Percentiles rank a stretch among this genome's conserved stretches.
Conservation (phyloP, 2,329 filamentous ascomycete species). For the Aspergillus uvarum region DNA sequence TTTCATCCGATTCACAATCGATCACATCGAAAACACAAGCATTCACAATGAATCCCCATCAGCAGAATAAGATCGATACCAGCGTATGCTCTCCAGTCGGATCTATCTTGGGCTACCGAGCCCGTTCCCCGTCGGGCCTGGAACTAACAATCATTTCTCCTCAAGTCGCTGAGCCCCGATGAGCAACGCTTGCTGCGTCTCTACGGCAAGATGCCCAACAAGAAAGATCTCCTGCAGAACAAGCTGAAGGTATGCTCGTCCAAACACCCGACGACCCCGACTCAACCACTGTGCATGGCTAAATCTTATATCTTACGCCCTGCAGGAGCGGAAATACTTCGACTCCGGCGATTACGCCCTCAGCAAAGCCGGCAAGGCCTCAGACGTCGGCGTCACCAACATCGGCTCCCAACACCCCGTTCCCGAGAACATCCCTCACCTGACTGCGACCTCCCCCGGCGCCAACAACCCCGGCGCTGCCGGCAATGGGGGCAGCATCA, state of each 20-base stretch:
- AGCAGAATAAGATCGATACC: constrained; percentile 98
- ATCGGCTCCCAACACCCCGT: constrained; percentile 94
- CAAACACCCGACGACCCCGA: not conserved
- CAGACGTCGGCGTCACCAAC: constrained; percentile 86
- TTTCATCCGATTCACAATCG: not conserved
- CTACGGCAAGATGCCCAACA: constrained; percentile 96
- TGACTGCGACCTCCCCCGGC: constrained; percentile 63
- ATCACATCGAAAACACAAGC: not conserved
- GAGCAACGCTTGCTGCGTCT: constrained; percentile 96
- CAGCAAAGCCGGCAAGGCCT: constrained; percentile 95
- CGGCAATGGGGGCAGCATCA: constrained; percentile 32
- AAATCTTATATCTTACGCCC: not conserved
- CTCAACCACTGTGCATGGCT: not conserved
- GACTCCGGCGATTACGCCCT: constrained; percentile 95
- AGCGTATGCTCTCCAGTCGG: constrained; percentile 63
- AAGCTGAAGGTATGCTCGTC: constrained; percentile 70
- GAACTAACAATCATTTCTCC: constrained; percentile 19
- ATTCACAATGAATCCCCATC: constrained; percentile 84
- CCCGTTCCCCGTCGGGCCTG: not conserved
- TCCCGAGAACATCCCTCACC: constrained; percentile 91
- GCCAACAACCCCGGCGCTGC: constrained; percentile 35
- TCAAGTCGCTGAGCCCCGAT: constrained; percentile 82
- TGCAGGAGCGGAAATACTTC: constrained; percentile 94
- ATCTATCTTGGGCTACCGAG: not conserved
- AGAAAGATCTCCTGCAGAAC: constrained; percentile 95